Evolutionary conservation across 345 rosid genomes (phyloP).

Genomic region (Syzygium aromaticum): DNA sequence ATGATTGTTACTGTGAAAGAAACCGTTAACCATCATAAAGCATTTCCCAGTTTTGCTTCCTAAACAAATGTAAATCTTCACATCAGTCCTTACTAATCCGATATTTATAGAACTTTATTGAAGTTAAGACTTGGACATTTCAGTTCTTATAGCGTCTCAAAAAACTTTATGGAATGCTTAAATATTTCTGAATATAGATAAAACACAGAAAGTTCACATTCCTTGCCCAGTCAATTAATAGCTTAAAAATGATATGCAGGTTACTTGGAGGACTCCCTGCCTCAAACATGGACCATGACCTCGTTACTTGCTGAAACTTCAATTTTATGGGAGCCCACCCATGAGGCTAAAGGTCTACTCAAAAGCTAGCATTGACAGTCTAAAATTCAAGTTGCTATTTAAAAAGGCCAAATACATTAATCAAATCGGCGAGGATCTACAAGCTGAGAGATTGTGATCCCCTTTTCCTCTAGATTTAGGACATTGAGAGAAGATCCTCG

Average conservation of each 20-base stretch:
- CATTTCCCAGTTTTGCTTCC: not conserved
- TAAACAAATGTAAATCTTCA: not conserved
- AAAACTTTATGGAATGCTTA: too few species aligned
- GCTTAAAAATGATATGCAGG: conserved; percentile 16
- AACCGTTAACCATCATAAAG: not conserved
- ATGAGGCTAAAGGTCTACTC: conserved; percentile 88
- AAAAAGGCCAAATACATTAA: not conserved
- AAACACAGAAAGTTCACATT: not conserved
- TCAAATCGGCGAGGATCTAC: not conserved
- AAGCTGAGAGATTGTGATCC: not conserved
- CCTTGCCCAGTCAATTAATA: too few species aligned
- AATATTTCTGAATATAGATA: not conserved
- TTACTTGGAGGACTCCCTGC: conserved; percentile 79
- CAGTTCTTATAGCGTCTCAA: not conserved
- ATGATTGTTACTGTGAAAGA: not conserved
- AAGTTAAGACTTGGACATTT: not conserved
- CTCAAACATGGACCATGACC: conserved; percentile 96
- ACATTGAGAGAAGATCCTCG: not conserved
- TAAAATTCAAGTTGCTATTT: not conserved
- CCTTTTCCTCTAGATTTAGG: not conserved
- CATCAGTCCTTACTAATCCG: not conserved
- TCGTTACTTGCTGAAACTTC: conserved; percentile 73
- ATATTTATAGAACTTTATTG: too few species aligned
- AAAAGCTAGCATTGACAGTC: conserved; percentile 61
- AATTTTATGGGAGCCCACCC: conserved; percentile 73